Evolutionary conservation across 495 filamentous ascomycete genomes (phyloP), one percentile per base, ranked within the genome.

Genomic region (Aspergillus saccharolyticus): DNA sequence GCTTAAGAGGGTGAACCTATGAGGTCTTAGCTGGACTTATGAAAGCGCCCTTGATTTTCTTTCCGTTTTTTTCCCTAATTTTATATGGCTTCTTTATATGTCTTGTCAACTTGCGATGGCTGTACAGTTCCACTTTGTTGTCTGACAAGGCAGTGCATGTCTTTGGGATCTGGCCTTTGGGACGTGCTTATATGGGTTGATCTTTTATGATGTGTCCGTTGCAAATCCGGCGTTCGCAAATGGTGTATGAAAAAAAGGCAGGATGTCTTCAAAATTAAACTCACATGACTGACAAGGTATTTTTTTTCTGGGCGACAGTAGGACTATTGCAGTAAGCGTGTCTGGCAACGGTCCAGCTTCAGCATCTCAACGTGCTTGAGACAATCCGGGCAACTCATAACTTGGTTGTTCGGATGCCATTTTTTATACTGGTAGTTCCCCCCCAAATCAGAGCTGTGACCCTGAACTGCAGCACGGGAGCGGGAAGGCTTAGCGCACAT

Each of bases 161-260:
- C 68, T 72, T 74, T 65, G 68, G 70, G 70, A 71, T 77, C 64
- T 66, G 71, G 70, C 71, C 70, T 77, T 64, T 73, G 68, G 72
- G 68, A 59, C 57, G 60, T 65, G 54, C 61, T 63, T 49, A 58
- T 64, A 28, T 60, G 61, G 70, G 66, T 72, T 65, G 58, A 62
- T 67, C 63, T 67, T 67, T 63, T 64, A 72, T 73, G 64, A 64
- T 69, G 58, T 69, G 61, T 72, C 68, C 69, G 68, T 72, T 76
- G 64, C 67, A 71, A 72, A 69, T 68, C 67, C 67, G 74, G 74
- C 74, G 74, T 76, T 76, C 58, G 70, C 59, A 66, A 64, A 62
- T 72, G 74, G 74, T 76, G 74, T 76, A 76, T 68, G 63, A 71
- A 75, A 70, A 64, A 66, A 72, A 72, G 69, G 69, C 66, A 74